Base-by-base conservation (phyloP, 257 asterid genomes). In the Voacanga thouarsii region DNA sequence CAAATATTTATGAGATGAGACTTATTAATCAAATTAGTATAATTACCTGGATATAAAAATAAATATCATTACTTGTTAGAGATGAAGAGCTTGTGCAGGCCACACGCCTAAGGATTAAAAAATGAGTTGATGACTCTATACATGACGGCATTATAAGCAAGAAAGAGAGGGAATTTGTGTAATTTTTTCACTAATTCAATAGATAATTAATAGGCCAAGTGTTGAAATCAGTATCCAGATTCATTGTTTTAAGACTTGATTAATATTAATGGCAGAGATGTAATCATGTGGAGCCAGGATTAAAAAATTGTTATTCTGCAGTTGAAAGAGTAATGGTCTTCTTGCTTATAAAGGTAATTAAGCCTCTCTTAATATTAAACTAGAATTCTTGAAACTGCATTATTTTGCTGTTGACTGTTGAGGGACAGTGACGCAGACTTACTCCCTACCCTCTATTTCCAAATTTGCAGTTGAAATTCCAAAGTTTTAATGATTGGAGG, bases 121-220 rank as follows among this genome's bases (percentile, higher is more conserved):
- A 51, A 0, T 6, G 1, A 39, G n/a, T 5, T 23, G 82, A 84
- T 87, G 89, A 85, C 86, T 11, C 5, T 80, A 84, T 44, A 83
- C 8, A 51, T 87, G 88, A 87, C 86, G 86, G 11, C n/a, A 73
- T n/a, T n/a, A n/a, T 53, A 68, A 43, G 75, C 80, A 63, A 77
- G 53, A 30, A 77, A 66, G 37, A 67, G 72, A 39, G 12, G 23
- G 26, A 18, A 21, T 9, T 44, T 2, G 0, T 10, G 9, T 7
- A 15, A 28, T 23, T 28, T 45, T 2, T 76, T 63, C 15, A 44
- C 51, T 65, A 28, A 63, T 76, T 49, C 50, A 76, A 61, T 18
- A 41, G 44, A 41, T 41, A 43, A 59, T 43, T 43, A 43, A 56
- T 23, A 15, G 57, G 75, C 74, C 75, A 66, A 18, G 16, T 33